Conservation (phyloP, 345 rosid genomes). For the Theobroma cacao region DNA sequence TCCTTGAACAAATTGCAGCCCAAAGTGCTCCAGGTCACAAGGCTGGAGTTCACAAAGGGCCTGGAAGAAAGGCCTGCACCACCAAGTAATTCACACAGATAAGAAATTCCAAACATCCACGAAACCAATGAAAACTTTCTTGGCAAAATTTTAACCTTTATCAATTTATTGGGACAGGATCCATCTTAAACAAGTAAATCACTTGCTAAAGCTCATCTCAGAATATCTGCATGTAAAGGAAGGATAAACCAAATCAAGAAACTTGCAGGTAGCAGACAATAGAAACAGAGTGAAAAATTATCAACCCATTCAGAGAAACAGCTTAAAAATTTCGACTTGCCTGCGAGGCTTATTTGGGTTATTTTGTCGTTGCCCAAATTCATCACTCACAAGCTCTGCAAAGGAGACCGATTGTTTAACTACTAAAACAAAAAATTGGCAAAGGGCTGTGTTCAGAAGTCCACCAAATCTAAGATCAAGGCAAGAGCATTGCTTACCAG, state of each 20-base stretch:
- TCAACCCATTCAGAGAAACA: background rate
- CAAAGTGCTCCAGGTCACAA: slow-evolving; percentile 56
- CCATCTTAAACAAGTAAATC: slow-evolving; percentile 35
- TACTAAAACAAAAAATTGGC: background rate
- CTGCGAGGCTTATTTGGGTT: slow-evolving; percentile 48
- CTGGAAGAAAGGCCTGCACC: slow-evolving; percentile 48
- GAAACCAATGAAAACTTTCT: background rate
- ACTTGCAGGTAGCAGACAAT: background rate
- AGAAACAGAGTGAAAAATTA: background rate
- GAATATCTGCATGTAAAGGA: slow-evolving; percentile 51
- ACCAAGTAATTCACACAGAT: slow-evolving; percentile 32
- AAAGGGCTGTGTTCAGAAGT: background rate
- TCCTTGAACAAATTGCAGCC: slow-evolving; percentile 46
- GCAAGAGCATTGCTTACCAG: slow-evolving; percentile 43
- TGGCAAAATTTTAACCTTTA: slow-evolving; percentile 35
- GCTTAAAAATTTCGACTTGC: slow-evolving; percentile 28
- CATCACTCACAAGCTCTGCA: slow-evolving; percentile 55
- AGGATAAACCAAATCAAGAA: background rate
- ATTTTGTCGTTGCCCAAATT: slow-evolving; percentile 51
- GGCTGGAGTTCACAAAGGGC: slow-evolving; percentile 60
- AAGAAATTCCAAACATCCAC: slow-evolving; percentile 24
- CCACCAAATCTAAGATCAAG: background rate
- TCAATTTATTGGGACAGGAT: slow-evolving; percentile 35
- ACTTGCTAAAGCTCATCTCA: slow-evolving; percentile 74
- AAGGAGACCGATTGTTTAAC: slow-evolving; percentile 7